Percentiles rank a stretch among this genome's conserved stretches.
Evolutionary conservation across 1,139 yeast species (phyloP).

Genomic region (Protomyces inouyei): DNA sequence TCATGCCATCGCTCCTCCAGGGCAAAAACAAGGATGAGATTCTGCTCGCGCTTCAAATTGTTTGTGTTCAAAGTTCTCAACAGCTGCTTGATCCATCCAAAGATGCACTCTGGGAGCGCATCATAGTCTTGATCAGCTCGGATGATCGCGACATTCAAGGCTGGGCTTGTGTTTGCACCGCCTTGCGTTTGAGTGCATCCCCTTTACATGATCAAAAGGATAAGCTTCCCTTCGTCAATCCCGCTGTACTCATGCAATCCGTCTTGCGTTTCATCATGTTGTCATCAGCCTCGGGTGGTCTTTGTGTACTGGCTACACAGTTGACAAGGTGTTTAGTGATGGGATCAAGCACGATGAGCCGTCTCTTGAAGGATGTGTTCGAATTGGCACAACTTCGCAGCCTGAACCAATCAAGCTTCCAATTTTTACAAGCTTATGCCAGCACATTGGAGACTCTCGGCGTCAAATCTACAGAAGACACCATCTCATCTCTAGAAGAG

Average conservation of each 20-base stretch:
- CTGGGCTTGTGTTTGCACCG: neutral
- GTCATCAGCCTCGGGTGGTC: neutral
- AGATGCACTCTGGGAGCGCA: too few relatives aligned
- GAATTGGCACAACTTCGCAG: neutral
- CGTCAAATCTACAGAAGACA: neutral
- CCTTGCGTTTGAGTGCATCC: neutral
- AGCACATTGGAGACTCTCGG: too few relatives aligned
- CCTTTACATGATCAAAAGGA: too few relatives aligned
- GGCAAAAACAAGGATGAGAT: too few relatives aligned
- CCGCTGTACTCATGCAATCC: neutral
- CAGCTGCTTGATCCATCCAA: too few relatives aligned
- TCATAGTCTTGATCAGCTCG: neutral
- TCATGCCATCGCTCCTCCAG: too few relatives aligned
- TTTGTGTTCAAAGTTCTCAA: too few relatives aligned
- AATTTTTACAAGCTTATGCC: neutral
- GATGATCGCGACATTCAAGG: neutral
- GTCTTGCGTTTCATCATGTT: neutral
- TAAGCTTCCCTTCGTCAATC: neutral
- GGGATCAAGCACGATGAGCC: neutral
- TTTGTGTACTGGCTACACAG: neutral
- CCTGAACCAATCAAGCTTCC: neutral
- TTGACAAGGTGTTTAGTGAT: neutral
- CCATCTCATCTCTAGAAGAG: neutral
- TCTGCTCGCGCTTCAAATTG: too few relatives aligned
- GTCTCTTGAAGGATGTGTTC: neutral